Base-by-base conservation (phyloP, 208 protist genomes). In the Leishmania major region DNA sequence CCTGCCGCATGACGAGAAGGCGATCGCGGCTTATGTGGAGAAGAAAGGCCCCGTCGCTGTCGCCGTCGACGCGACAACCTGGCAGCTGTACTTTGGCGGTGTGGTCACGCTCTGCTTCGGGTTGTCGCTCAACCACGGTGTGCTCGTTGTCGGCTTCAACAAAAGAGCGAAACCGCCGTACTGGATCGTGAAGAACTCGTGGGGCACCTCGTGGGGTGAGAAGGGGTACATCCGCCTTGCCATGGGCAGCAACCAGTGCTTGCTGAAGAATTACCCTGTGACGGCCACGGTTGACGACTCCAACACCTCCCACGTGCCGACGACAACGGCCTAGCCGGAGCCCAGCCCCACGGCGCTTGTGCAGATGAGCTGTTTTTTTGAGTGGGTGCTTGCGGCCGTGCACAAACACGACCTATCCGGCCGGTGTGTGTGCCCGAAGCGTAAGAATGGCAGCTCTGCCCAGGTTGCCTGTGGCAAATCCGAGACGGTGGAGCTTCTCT, bases 171-270 rank as follows among this genome's bases (percentile, higher is more conserved):
- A 89, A 13, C 79, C 86, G 43, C 94, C 94, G 51, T 97, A 96
- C 87, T 97, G 94, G 93, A 94, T 96, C 80, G 91, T 97, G 51
- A 96, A 97, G 87, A 97, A 98, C 90, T 95, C 90, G 70, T 98
- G 96, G 96, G 91, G 95, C n/a, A 57, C 89, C 35, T 57, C 64
- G n/a, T 98, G 96, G 96, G 96, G 96, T 64, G 94, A 97, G 90
- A 77, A 89, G 1, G 96, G 96, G 69, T 98, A 98, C 89, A 96
- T 98, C 87, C 92, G 92, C 77, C 80, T 98, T 35, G 83, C 89
- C 62, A 96, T 95, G 90, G 93, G 93, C 60, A 87, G 79, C 43
- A 95, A 96, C 84, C 85, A 94, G 88, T 98, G 95, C 87, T 84
- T 92, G 78, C 86, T 98, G 77, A 90, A 89, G 31, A 80, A 96